A percentile compares a stretch with the other conserved stretches of the same genome.
phyloP scores from a whole-genome alignment of 352 stramenopile species.

The Phytopythium cucurbitacearum region DNA sequence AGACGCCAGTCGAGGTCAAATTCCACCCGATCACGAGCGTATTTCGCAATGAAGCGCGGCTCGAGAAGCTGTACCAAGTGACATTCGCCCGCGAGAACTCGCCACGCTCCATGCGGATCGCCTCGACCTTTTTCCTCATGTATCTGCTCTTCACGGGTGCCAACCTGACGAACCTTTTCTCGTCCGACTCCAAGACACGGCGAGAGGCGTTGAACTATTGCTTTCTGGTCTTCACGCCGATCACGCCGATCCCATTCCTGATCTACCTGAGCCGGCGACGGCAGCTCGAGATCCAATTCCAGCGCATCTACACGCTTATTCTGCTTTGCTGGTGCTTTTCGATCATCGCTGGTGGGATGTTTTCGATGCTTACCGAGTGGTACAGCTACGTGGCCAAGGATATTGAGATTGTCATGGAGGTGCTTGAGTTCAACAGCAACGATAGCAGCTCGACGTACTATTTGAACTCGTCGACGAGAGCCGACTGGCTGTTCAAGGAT shows the following conservation, averaged over 20 bases:
- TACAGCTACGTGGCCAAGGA: conserved; percentile 72
- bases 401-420: conserved; percentile 56
- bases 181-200: conserved; percentile 45
- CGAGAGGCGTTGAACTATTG: conserved; percentile 55
- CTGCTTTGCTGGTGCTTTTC: conserved; percentile 70
- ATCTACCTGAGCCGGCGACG: conserved; percentile 60
- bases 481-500: conserved; percentile 53
- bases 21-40: conserved; percentile 72
- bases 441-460: conserved; percentile 35
- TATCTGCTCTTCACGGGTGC: conserved; percentile 73
- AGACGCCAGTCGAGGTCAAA: conserved; percentile 72
- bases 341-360: conserved; percentile 71
- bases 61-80: conserved; percentile 79
- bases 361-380: conserved; percentile 82
- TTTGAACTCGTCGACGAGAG: conserved; percentile 45
- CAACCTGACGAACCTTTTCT: conserved; percentile 68
- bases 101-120: conserved; percentile 53
- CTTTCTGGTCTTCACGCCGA: conserved; percentile 60
- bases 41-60: conserved; percentile 63
- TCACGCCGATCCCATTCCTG: conserved; percentile 60
- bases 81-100: conserved; percentile 81
- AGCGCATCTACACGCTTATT: conserved; percentile 67
- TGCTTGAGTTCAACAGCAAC: conserved; percentile 34
- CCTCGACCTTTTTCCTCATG: conserved; percentile 59
- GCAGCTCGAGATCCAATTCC: conserved; percentile 67